A percentile compares a stretch with the other conserved stretches of the same genome.
phyloP scores from a whole-genome alignment of 108 stramenopile species.

The Cyclotella atomus region DNA sequence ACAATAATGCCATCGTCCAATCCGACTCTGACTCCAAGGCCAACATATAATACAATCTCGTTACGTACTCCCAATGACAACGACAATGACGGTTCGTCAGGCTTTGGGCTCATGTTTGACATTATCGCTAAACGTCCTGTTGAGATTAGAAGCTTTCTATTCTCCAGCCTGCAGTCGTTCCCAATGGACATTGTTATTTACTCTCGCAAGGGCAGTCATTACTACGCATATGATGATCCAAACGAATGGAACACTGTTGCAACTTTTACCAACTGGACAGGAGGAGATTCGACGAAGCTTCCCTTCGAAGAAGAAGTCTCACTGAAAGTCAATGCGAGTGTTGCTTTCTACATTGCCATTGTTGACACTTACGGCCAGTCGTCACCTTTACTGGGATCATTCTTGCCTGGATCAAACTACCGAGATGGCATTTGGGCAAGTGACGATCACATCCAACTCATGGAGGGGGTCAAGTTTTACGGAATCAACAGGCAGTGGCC shows the following conservation, averaged over 20 bases:
- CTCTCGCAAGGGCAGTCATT: constrained; percentile 7
- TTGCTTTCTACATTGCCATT: constrained; percentile 31
- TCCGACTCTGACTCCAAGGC: constrained; percentile 2
- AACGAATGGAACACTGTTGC: constrained; percentile 11
- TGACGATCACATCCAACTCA: constrained; percentile 7
- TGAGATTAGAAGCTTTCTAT: constrained; percentile 6
- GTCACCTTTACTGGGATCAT: neutral
- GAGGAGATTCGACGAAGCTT: neutral
- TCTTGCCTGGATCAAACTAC: constrained; percentile 14
- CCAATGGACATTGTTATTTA: constrained; percentile 21
- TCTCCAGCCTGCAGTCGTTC: constrained; percentile 3
- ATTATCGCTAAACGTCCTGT: constrained; percentile 11
- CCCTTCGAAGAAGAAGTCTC: constrained; percentile 5
- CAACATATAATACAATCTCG: neutral
- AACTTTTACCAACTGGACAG: constrained; percentile 17
- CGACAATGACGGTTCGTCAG: constrained; percentile 9
- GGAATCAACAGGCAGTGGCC: constrained; percentile 14
- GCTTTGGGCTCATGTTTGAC: constrained; percentile 18
- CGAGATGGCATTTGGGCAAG: constrained; percentile 22
- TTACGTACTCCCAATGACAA: neutral
- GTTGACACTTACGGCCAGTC: constrained; percentile 20
- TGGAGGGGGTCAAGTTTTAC: constrained; percentile 23
- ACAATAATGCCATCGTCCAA: neutral
- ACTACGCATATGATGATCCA: constrained; percentile 16
- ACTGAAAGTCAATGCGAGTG: neutral